phyloP scores from a whole-genome alignment of 2,329 filamentous ascomycete genomes.

The Incumbomyces delicatus region DNA sequence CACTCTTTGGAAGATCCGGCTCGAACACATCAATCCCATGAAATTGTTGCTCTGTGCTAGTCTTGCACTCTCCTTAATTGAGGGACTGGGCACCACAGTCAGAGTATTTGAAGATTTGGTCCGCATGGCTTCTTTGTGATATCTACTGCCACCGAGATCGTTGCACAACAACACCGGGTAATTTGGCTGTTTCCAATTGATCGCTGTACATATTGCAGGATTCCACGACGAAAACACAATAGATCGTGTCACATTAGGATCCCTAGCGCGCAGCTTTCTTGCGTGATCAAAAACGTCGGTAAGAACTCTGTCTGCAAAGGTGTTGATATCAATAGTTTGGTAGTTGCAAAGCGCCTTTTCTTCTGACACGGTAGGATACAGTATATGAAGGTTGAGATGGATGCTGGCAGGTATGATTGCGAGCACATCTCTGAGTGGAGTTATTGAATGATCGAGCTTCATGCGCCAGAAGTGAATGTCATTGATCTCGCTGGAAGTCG shows the following conservation, averaged over 20 bases:
- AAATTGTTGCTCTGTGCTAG: constrained; percentile 95
- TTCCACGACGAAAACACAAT: constrained; percentile 95
- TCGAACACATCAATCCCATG: constrained; percentile 91
- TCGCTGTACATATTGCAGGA: constrained; percentile 74
- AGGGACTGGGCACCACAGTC: constrained; percentile 42
- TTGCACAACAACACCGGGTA: constrained; percentile 93
- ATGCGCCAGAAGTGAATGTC: constrained; percentile 41
- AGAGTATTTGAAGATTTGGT: not conserved
- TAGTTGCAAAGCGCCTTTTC: constrained; percentile 62
- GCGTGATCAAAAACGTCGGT: constrained; percentile 87
- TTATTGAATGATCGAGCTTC: constrained; percentile 62
- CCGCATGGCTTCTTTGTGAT: constrained; percentile 5
- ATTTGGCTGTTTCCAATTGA: constrained; percentile 99
- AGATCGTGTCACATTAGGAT: constrained; percentile 66
- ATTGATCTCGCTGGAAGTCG: constrained; percentile 8
- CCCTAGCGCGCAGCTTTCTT: constrained; percentile 53
- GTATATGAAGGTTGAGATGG: constrained; percentile 82
- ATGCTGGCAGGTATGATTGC: constrained; percentile 64
- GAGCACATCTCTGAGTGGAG: constrained; percentile 71
- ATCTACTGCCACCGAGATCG: constrained; percentile 53
- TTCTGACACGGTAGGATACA: constrained; percentile 71
- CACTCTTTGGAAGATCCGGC: constrained; percentile 79
- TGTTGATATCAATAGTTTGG: constrained; percentile 66
- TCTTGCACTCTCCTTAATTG: constrained; percentile 88
- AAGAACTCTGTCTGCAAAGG: constrained; percentile 73